Evolutionary conservation across 352 stramenopile species (phyloP).

Genomic region (Achlya hypogyna): DNA sequence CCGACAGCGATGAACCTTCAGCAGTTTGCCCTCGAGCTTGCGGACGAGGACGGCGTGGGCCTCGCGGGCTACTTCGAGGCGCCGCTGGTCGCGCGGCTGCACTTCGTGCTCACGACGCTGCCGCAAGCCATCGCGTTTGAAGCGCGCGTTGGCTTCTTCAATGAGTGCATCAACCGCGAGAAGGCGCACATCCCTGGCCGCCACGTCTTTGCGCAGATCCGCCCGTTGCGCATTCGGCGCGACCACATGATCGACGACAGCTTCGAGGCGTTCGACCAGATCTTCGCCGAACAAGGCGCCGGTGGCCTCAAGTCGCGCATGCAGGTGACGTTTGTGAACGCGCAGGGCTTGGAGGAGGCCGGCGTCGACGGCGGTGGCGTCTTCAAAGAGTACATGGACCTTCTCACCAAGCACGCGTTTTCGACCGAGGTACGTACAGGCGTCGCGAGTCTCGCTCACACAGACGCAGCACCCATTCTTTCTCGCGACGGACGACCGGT

Average conservation of each 20-base stretch:
- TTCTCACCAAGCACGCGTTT: conserved; percentile 86
- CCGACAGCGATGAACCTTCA: conserved; percentile 54
- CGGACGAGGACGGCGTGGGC: conserved; percentile 44
- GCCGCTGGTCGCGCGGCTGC: background rate
- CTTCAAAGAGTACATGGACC: conserved; percentile 96
- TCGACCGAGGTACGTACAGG: conserved; percentile 40
- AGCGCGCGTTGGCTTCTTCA: conserved; percentile 63
- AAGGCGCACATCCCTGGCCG: conserved; percentile 43
- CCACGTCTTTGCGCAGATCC: conserved; percentile 42
- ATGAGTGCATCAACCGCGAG: conserved; percentile 56
- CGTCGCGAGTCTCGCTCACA: background rate
- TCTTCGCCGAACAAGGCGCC: conserved; percentile 44
- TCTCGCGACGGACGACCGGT: conserved; percentile 56
- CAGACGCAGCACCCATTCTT: conserved; percentile 83
- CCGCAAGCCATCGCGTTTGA: conserved; percentile 75
- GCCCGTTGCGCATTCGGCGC: conserved; percentile 58
- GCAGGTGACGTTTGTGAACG: conserved; percentile 90
- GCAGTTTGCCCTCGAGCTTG: conserved; percentile 51
- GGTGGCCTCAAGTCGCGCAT: conserved; percentile 78
- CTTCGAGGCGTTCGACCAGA: conserved; percentile 68
- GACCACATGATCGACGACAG: conserved; percentile 87
- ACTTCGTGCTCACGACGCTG: conserved; percentile 57
- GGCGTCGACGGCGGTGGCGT: conserved; percentile 96
- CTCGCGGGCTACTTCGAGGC: conserved; percentile 11
- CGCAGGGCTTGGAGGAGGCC: conserved; percentile 88